Evolutionary conservation across 1,284 basidiomycete species (phyloP), one percentile per base, ranked within the genome.

Genomic region (Marasmius sp.): DNA sequence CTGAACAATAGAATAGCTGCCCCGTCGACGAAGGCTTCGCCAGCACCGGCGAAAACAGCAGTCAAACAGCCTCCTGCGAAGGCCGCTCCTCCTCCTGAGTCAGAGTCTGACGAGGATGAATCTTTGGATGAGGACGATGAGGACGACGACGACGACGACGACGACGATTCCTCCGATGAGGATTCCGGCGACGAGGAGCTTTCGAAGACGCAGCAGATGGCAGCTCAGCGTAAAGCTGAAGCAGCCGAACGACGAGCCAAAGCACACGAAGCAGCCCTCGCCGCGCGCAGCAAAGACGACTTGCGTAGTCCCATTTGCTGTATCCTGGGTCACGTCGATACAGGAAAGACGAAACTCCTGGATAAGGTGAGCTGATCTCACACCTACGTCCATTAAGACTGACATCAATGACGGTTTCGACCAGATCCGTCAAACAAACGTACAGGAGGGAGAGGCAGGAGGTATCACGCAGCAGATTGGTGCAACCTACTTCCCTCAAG

Each of bases 401-500:
- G 8, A 43, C 34, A n/a, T 48, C 41, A 14, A 43, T 33, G 51
- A 48, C 57, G 20, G 49, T 56, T 45, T 41, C 48, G 37, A 57
- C 50, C 68, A 95, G 94, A 98, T 99, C 74, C 95, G 97, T 70
- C 97, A 99, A 90, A 99, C 97, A 8, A 98, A 98, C 70, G 97
- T 99, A 18, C 97, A 99, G 81, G 97, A 98, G 75, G 97, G 97
- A 63, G 97, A 99, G 85, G 97, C 97, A 1, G 97, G 97, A 73
- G 97, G 97, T 82, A 99, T 99, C 75, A 99, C 97, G 0, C 97
- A 99, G 78, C 97, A 99, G 75, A 99, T 99, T 69, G 97, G 97
- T 83, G 97, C 97, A n/a, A 99, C 97, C 0, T 99, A 97, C 83
- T 99, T 99, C 88, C 97, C 97, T 53, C 90, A 92, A 55, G 93